Percentiles rank a stretch among this genome's conserved stretches.
Conservation (phyloP, 257 asterid species). For the Gentiana straminea region DNA sequence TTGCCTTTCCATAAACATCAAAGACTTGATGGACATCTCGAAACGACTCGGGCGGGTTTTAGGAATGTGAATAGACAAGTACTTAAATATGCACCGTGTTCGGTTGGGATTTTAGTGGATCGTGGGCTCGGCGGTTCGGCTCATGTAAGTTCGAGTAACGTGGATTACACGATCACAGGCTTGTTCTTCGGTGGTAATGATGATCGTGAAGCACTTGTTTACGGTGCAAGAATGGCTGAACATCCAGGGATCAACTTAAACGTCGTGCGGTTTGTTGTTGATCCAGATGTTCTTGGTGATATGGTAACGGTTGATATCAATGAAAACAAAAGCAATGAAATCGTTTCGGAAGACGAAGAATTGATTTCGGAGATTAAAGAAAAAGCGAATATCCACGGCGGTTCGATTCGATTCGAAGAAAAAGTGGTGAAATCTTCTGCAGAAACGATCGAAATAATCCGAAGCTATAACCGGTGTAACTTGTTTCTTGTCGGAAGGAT, state of each 20-base stretch:
- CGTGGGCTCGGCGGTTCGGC: slow-evolving; percentile 51
- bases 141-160: slow-evolving; percentile 48
- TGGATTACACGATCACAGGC: slow-evolving; percentile 18
- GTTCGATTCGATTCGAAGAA: slow-evolving; percentile 20
- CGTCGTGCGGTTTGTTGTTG: slow-evolving; percentile 23
- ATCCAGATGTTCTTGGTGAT: slow-evolving; percentile 12
- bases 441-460: slow-evolving; percentile 15
- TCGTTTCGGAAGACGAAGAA: slow-evolving; percentile 20
- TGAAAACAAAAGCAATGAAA: neutral
- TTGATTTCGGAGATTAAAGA: slow-evolving; percentile 14
- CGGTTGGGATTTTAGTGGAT: slow-evolving; percentile 35
- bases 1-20: slow-evolving; percentile 44
- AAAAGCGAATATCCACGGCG: slow-evolving; percentile 1
- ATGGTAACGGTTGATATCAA: slow-evolving; percentile 15
- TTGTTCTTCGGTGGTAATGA: slow-evolving; percentile 47
- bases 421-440: slow-evolving; percentile 7
- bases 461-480: slow-evolving; percentile 21
- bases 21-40: slow-evolving; percentile 38
- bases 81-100: slow-evolving; percentile 41
- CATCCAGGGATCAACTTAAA: slow-evolving; percentile 41
- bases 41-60: slow-evolving; percentile 27
- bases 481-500: slow-evolving; percentile 36
- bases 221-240: slow-evolving; percentile 43
- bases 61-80: slow-evolving; percentile 37
- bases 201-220: slow-evolving; percentile 49